phyloP scores from a whole-genome alignment of 2,329 filamentous ascomycete genomes.

The Boeremia lycopersici region DNA sequence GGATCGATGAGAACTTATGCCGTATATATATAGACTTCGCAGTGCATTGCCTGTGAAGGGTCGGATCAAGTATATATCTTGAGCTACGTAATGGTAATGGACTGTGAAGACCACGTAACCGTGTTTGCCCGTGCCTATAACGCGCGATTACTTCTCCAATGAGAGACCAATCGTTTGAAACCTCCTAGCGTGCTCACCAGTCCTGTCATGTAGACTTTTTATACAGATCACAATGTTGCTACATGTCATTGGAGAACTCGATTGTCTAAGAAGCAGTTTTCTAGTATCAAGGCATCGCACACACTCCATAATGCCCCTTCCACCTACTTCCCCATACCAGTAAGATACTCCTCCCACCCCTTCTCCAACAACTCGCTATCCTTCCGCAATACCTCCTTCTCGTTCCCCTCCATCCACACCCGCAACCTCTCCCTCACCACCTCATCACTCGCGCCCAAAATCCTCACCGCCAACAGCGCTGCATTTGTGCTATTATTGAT shows the following conservation, averaged over 20 bases:
- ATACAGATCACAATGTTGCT: too few relatives aligned
- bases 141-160: background rate
- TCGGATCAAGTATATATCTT: conserved; percentile 29
- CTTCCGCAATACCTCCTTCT: conserved; percentile 68
- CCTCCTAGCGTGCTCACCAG: background rate
- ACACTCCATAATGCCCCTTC: background rate
- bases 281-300: background rate
- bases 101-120: conserved; percentile 2
- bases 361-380: conserved; percentile 62
- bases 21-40: conserved; percentile 40
- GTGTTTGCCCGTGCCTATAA: background rate
- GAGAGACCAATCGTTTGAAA: background rate
- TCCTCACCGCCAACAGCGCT: conserved; percentile 54
- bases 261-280: background rate
- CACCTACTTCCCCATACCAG: conserved; percentile 43
- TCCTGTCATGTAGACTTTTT: too few relatives aligned
- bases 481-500: conserved; percentile 56
- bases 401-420: conserved; percentile 67
- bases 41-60: conserved; percentile 22
- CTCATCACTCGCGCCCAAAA: conserved; percentile 55
- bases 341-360: conserved; percentile 63
- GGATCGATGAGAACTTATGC: conserved; percentile 34
- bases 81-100: conserved; percentile 46
- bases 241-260: background rate
- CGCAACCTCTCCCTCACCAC: conserved; percentile 64